These are phyloP conservation scores for Rhynchospora pubera DNA, from an alignment of 176 grass and related monocot genomes.

Conservation along the genomic window DNA sequence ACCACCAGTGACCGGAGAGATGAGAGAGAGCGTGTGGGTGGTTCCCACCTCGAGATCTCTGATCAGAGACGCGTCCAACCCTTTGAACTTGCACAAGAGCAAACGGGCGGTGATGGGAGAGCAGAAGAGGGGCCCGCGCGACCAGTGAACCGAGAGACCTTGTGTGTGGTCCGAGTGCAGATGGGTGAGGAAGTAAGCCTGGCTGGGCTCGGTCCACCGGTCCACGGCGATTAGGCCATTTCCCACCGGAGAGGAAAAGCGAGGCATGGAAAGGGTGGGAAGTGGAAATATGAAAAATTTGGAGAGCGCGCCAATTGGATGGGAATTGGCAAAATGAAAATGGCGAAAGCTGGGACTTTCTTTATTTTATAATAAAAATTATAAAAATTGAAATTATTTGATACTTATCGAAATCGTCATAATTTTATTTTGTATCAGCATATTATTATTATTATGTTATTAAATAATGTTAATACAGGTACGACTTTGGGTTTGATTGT, in stretches of 20 bases:
- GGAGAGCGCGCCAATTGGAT: slow-evolving; percentile 16
- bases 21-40: slow-evolving; percentile 31
- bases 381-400: too few relatives aligned
- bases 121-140: slow-evolving; percentile 69
- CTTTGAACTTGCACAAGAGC: slow-evolving; percentile 54
- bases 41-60: slow-evolving; percentile 36
- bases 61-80: slow-evolving; percentile 58
- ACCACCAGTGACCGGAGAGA: slow-evolving; percentile 15
- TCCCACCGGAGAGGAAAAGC: slow-evolving; percentile 29
- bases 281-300: slow-evolving; percentile 6
- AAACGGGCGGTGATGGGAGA: slow-evolving; percentile 61
- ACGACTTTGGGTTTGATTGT: too few relatives aligned
- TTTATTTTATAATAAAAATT: too few relatives aligned
- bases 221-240: slow-evolving; percentile 59
- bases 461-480: too few relatives aligned
- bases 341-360: not conserved
- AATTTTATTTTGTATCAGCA: too few relatives aligned
- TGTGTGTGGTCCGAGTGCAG: slow-evolving; percentile 82
- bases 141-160: slow-evolving; percentile 53
- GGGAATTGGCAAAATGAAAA: not conserved
- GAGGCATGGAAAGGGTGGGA: not conserved
- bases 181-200: slow-evolving; percentile 87
- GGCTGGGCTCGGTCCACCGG: slow-evolving; percentile 42
- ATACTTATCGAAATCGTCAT: too few relatives aligned
- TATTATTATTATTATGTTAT: too few relatives aligned